Evolutionary conservation across 2,329 filamentous ascomycete species (phyloP).

Genomic region (Diaporthe sp.): DNA sequence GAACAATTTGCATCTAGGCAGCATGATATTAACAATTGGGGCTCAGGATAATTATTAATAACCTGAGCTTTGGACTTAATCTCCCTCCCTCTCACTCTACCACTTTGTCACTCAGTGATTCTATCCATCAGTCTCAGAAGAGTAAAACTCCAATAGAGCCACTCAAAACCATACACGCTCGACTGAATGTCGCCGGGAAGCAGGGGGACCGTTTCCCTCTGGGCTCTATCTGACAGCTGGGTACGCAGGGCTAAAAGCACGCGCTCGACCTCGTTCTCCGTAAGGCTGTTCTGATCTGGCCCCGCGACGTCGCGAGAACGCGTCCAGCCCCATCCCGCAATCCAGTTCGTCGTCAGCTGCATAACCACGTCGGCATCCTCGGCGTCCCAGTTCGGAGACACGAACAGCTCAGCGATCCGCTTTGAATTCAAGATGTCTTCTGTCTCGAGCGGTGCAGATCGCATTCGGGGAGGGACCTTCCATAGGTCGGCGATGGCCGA

Average conservation of each 20-base stretch:
- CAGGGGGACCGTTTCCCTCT: background rate
- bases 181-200: background rate
- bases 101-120: background rate
- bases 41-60: background rate
- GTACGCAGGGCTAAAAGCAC: background rate
- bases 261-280: background rate
- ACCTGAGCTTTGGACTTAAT: background rate
- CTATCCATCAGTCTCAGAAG: background rate
- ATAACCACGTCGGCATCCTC: background rate
- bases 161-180: constrained; percentile 18
- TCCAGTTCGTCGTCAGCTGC: background rate
- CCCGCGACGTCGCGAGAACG: background rate
- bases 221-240: background rate
- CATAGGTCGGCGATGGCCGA: background rate
- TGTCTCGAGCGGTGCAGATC: background rate
- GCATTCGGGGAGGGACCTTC: background rate
- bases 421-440: constrained; percentile 2
- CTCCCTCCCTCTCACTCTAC: background rate
- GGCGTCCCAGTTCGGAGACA: background rate
- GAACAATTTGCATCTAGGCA: background rate
- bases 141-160: constrained; percentile 8
- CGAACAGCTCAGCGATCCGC: background rate
- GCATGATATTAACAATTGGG: background rate
- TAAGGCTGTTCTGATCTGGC: background rate
- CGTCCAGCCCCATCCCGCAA: constrained; percentile 7